phyloP scores from a whole-genome alignment of 2,329 filamentous ascomycete species.

The Ophiostoma perfectum region DNA sequence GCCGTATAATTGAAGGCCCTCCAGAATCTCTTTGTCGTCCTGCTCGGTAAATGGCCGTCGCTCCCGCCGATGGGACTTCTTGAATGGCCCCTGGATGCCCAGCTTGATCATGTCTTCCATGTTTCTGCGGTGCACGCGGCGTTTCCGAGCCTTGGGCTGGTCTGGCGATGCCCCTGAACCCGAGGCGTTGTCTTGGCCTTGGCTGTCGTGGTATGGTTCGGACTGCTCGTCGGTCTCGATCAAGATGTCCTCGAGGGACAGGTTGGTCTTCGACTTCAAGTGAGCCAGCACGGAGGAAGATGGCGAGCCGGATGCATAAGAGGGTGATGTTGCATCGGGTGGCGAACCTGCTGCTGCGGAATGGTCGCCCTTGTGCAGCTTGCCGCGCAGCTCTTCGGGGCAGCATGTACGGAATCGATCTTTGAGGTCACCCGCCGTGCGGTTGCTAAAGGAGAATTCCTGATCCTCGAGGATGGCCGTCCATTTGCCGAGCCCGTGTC shows the following conservation, averaged over 20 bases:
- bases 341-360: constrained; percentile 13
- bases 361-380: constrained; percentile 30
- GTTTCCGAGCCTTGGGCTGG: constrained; percentile 34
- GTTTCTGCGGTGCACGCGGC: constrained; percentile 40
- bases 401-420: constrained; percentile 63
- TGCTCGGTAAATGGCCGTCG: constrained; percentile 57
- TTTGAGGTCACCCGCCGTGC: constrained; percentile 59
- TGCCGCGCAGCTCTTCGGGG: constrained; percentile 52
- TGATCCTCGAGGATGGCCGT: constrained; percentile 58
- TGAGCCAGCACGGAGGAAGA: constrained; percentile 12
- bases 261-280: constrained; percentile 43
- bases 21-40: constrained; percentile 57
- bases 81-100: constrained; percentile 58
- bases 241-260: constrained; percentile 53
- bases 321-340: constrained; percentile 4
- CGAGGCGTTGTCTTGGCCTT: constrained; percentile 21
- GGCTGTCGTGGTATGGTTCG: constrained; percentile 23
- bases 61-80: constrained; percentile 55
- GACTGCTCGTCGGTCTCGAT: constrained; percentile 41
- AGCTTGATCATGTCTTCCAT: constrained; percentile 44
- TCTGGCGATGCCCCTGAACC: constrained; percentile 22
- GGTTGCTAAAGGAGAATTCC: constrained; percentile 55
- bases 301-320: constrained; percentile 9
- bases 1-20: constrained; percentile 55
- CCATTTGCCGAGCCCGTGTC: constrained; percentile 61